Evolutionary conservation across 164 flowering plant genomes (phyloP), one percentile per base, ranked within the genome.

Genomic region (Macadamia integrifolia): DNA sequence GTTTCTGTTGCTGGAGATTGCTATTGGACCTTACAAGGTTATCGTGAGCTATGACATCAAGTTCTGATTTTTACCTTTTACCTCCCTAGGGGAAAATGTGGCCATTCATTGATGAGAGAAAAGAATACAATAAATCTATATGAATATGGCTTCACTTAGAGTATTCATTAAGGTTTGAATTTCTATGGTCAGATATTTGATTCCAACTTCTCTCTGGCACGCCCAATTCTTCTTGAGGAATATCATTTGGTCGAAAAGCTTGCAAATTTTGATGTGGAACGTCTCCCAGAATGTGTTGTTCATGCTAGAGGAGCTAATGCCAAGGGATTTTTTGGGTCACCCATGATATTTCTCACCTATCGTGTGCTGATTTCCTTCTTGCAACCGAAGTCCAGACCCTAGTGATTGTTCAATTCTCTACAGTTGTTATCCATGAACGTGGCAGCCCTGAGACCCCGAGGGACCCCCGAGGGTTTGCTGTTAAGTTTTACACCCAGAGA

Each of bases 251-350:
- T 91, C 28, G 97, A 91, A 74, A 91, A 89, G 69, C 75, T 91
- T 63, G 95, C 95, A 28, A 82, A 83, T 28, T 91, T 89, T 71
- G 87, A 84, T 50, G 73, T 96, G 61, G 97, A 91, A 75, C 65
- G 97, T 43, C 89, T 91, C 64, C 97, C 97, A 17, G 97, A 91
- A 69, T 90, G 97, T 60, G 90, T 91, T 69, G 97, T 91, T 66
- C 97, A 91, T 80, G 97, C 97, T 53, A 82, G 97, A 72, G 97
- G 97, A 69, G 91, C 93, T 46, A 89, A 93, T 78, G 97, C 95
- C 8, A 89, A 89, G 81, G 97, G 97, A 0, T 89, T 88, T 76
- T 91, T 91, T 74, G 97, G 80, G 92, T 87, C 71, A 91, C 94
- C 29, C 92, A 89, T 77, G 94, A 91, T 67, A 75, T 91, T 29